These are phyloP conservation scores for Monosporascus ibericus DNA, from an alignment of 2,329 filamentous ascomycete species.

Conservation along the genomic window DNA sequence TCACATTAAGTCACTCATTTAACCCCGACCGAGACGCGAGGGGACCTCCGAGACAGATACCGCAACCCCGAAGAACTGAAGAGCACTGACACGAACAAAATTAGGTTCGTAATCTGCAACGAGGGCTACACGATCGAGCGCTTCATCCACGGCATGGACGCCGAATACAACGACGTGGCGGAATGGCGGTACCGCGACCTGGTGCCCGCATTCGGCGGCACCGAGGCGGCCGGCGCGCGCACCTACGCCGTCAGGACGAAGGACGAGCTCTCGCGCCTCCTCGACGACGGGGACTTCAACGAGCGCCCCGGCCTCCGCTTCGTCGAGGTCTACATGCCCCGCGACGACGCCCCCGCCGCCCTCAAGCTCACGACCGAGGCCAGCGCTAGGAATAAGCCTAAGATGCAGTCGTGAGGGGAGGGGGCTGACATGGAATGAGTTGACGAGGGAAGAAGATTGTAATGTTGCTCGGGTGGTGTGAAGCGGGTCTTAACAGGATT, in stretches of 20 bases:
- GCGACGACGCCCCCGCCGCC: constrained; percentile 67
- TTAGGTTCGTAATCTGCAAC: constrained; percentile 75
- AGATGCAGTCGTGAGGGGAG: constrained; percentile 5
- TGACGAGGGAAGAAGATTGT: too few relatives aligned
- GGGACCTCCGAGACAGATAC: too few relatives aligned
- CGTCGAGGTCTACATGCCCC: constrained; percentile 77
- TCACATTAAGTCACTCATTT: not conserved
- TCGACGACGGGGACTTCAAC: constrained; percentile 59
- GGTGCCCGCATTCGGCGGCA: constrained; percentile 59
- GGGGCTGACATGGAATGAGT: too few relatives aligned
- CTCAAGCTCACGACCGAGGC: constrained; percentile 66
- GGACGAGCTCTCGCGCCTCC: constrained; percentile 59
- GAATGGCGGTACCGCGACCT: constrained; percentile 68
- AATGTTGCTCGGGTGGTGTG: too few relatives aligned
- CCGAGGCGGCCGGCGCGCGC: constrained; percentile 42
- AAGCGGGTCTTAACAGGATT: too few relatives aligned
- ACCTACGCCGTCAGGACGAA: constrained; percentile 65
- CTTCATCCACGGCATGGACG: constrained; percentile 78
- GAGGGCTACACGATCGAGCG: constrained; percentile 87
- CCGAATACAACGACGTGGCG: constrained; percentile 73
- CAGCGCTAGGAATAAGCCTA: constrained; percentile 60
- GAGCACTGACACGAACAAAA: constrained; percentile 12
- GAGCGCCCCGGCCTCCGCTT: constrained; percentile 54
- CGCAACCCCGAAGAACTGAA: not conserved
- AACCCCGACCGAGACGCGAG: too few relatives aligned